Percentiles rank a stretch among this genome's conserved stretches.
These are phyloP conservation scores for Claviceps humidiphila DNA, from an alignment of 2,329 filamentous ascomycete species.

Conservation along the genomic window DNA sequence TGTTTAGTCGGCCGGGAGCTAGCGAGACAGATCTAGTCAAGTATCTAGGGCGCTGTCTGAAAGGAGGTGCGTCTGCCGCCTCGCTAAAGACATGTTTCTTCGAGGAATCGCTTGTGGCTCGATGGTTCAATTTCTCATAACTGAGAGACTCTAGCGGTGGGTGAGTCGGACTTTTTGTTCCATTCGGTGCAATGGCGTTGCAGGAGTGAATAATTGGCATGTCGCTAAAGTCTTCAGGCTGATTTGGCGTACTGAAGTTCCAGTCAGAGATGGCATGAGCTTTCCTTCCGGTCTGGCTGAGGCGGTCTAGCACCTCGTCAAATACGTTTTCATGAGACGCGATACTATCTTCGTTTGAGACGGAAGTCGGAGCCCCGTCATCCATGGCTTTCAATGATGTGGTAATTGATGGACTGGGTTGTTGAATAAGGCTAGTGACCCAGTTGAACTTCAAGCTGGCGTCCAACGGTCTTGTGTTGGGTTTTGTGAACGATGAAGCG, in stretches of 20 bases:
- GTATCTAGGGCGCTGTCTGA: conserved; percentile 1
- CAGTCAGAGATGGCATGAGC: too few relatives aligned
- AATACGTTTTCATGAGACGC: background rate
- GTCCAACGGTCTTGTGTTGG: background rate
- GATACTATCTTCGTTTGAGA: background rate
- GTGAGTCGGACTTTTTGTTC: conserved; percentile 6
- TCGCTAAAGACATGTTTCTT: background rate
- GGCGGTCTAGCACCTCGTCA: conserved; percentile 5
- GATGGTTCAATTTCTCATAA: background rate
- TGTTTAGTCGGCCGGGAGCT: background rate
- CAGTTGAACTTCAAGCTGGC: background rate
- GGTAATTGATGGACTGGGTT: conserved; percentile 15
- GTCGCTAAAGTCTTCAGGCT: background rate
- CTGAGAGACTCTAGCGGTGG: conserved; percentile 16
- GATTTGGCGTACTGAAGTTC: background rate
- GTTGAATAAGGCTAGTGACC: background rate
- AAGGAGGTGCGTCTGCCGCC: background rate
- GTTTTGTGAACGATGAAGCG: background rate
- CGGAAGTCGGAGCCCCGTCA: conserved; percentile 3
- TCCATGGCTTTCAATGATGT: conserved; percentile 8
- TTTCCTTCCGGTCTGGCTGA: background rate
- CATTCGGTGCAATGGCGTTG: conserved; percentile 9
- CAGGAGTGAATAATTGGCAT: conserved; percentile 13
- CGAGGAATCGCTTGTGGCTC: background rate
- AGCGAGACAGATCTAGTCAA: conserved; percentile 5